These are phyloP conservation scores for Solanum dulcamara DNA, from an alignment of 257 asterid genomes.

Conservation along the genomic window DNA sequence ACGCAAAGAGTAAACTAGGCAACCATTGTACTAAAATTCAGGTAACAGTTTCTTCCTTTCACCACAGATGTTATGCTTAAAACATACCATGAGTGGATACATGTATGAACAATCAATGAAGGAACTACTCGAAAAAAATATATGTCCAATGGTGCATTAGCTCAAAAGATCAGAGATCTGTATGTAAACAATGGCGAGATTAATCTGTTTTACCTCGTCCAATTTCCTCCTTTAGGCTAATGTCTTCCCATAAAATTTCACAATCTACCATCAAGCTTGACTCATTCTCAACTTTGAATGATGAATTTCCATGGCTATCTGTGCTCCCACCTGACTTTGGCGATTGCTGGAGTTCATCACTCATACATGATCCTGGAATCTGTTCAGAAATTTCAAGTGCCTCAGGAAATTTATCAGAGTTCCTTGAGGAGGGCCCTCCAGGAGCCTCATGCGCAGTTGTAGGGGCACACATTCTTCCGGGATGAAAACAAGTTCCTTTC, in stretches of 20 bases:
- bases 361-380: not conserved
- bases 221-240: slow-evolving; percentile 45
- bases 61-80: not conserved
- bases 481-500: not conserved
- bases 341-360: slow-evolving; percentile 1
- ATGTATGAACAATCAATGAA: not conserved
- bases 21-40: not conserved
- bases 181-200: not conserved
- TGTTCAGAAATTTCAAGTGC: not conserved
- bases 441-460: not conserved
- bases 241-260: slow-evolving; percentile 58
- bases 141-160: not conserved
- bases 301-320: slow-evolving; percentile 15
- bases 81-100: not conserved
- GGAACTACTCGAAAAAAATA: not conserved
- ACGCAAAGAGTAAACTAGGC: not conserved
- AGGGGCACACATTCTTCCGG: not conserved
- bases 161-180: not conserved
- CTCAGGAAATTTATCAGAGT: not conserved
- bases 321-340: slow-evolving; percentile 3
- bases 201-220: slow-evolving; percentile 46
- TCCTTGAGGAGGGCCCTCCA: not conserved
- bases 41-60: not conserved
- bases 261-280: slow-evolving; percentile 12
- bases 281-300: slow-evolving; percentile 23